phyloP scores from a whole-genome alignment of 1,139 yeast genomes.

The Blastobotrys aristatus region DNA sequence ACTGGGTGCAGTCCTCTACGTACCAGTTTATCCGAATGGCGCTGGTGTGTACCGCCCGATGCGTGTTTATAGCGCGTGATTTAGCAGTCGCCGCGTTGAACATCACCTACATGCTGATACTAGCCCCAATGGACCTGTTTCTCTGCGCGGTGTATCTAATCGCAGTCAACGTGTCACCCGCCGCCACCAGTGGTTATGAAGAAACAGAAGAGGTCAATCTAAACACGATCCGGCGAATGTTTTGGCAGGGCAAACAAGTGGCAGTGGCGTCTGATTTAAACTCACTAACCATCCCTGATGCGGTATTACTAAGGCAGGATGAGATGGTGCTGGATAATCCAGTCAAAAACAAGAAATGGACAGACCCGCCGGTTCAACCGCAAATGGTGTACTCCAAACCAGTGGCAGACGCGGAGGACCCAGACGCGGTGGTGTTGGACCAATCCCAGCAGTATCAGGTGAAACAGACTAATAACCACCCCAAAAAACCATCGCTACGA shows the following conservation, averaged over 20 bases:
- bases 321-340: not conserved
- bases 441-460: not conserved
- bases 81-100: conserved; percentile 15
- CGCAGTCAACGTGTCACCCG: conserved; percentile 12
- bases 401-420: not conserved
- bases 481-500: not conserved
- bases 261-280: conserved; percentile 17
- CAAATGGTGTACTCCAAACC: not conserved
- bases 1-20: conserved; percentile 6
- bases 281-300: conserved; percentile 18
- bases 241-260: conserved; percentile 24
- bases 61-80: conserved; percentile 22
- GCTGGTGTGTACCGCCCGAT: conserved; percentile 18
- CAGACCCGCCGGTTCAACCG: not conserved
- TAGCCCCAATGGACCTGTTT: conserved; percentile 24
- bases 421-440: not conserved
- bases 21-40: conserved; percentile 12
- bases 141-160: conserved; percentile 18
- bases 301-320: conserved; percentile 1
- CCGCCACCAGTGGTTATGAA: conserved; percentile 5
- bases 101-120: conserved; percentile 14
- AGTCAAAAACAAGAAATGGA: not conserved
- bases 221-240: conserved; percentile 20
- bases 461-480: not conserved
- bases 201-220: conserved; percentile 16